A percentile compares a stretch with the other conserved stretches of the same genome.
These are phyloP conservation scores for Mortierella sp. DNA, from an alignment of 371 early-diverging fungal species.

Conservation along the genomic window DNA sequence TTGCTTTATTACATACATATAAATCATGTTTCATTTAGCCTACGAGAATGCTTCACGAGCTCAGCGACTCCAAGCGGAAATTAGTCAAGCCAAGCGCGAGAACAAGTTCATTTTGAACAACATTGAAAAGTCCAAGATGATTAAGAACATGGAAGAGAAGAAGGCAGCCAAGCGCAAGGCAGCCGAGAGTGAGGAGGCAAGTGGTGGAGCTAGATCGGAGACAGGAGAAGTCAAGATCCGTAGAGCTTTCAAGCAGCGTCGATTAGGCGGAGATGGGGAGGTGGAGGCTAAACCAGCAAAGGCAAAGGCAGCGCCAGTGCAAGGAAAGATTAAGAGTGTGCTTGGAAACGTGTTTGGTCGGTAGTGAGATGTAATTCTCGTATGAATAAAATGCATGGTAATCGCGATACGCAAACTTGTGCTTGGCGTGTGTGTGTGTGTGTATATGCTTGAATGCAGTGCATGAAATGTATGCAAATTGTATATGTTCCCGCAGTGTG, in stretches of 20 bases:
- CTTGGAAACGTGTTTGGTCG: constrained; percentile 55
- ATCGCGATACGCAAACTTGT: background rate
- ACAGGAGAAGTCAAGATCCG: constrained; percentile 60
- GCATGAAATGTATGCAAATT: background rate
- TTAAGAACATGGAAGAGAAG: constrained; percentile 79
- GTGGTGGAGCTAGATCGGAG: constrained; percentile 8
- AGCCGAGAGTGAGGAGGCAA: constrained; percentile 52
- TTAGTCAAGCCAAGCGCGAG: constrained; percentile 87
- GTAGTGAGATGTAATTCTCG: constrained; percentile 3
- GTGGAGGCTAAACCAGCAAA: background rate
- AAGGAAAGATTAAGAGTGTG: constrained; percentile 53
- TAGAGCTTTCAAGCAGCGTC: constrained; percentile 76
- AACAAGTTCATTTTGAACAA: constrained; percentile 88
- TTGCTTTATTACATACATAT: too few species aligned
- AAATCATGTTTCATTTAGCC: constrained; percentile 58
- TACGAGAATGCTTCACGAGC: constrained; percentile 87
- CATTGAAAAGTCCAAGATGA: constrained; percentile 88
- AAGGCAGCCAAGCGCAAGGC: constrained; percentile 61
- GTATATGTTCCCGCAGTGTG: background rate
- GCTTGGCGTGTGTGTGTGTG: background rate
- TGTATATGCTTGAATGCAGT: too few species aligned
- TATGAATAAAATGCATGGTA: background rate
- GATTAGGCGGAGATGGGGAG: constrained; percentile 17
- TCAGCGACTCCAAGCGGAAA: constrained; percentile 88
- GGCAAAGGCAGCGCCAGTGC: constrained; percentile 6